Evolutionary conservation across 352 stramenopile species (phyloP), one percentile per base, ranked within the genome.

Genomic region (Globisporangium irregulare): DNA sequence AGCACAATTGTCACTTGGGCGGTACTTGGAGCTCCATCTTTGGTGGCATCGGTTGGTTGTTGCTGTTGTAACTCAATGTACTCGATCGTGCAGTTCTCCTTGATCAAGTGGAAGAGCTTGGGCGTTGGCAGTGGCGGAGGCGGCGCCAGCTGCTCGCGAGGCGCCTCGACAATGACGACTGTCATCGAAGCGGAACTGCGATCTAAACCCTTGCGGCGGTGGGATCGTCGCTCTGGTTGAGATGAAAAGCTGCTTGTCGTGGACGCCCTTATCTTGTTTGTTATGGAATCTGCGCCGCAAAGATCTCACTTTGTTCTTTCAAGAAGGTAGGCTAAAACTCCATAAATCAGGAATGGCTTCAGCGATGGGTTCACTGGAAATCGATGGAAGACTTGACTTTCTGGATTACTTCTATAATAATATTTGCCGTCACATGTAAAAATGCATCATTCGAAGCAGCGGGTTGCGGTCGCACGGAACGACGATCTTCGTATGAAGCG

Each of bases 1-100:
- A 81, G 60, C 24, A 86, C 76, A 8, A 81, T 32, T 7, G 79
- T 84, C 25, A 54, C 57, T 24, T n/a, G 5, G 22, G 48, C 73
- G 12, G 41, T 48, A 7, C 38, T 20, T 18, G 38, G 14, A 48
- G 38, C 24, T 25, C 15, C 14, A 22, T 7, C 29, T n/a, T 41
- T 12, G 8, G 18, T 20, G 38, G 18, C 4, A 12, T 20, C 8
- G 15, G n/a, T 41, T 1, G 12, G 9, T 15, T 3, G 1, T 12
- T 0, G 24, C 59, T 56, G 61, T 22, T 62, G n/a, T 25, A 73
- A 25, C 32, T 73, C 68, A 25, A 73, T 66, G 64, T 70, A 73
- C 51, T 73, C 68, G 46, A 73, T 48, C 25, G 50, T 20, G 38
- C 63, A 67, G 29, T 60, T 56, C 20, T 54, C 64, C 6, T n/a